Conservation (phyloP, 1,139 yeast genomes). For the Diutina mesorugosa region DNA sequence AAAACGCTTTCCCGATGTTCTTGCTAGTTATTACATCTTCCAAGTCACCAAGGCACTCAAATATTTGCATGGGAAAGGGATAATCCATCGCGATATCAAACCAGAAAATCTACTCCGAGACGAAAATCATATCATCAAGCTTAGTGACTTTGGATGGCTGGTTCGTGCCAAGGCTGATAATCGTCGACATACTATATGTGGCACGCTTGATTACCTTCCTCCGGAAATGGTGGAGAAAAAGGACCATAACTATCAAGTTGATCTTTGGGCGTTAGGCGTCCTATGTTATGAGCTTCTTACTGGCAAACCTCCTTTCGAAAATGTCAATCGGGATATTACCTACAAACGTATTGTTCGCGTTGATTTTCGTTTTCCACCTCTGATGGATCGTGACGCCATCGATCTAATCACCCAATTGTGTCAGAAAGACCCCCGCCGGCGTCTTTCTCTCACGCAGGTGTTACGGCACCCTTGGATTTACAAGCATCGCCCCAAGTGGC, state of each 20-base stretch:
- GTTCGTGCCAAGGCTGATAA: slow-evolving; percentile 24
- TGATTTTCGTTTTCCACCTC: slow-evolving; percentile 62
- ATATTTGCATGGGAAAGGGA: slow-evolving; percentile 64
- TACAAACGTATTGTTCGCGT: slow-evolving; percentile 68
- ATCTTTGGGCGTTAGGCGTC: slow-evolving; percentile 89
- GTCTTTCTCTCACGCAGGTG: slow-evolving; percentile 51
- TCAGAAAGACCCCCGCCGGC: slow-evolving; percentile 53
- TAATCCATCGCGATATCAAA: slow-evolving; percentile 85
- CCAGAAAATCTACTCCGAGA: slow-evolving; percentile 83
- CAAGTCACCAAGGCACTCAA: slow-evolving; percentile 74
- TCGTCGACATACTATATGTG: slow-evolving; percentile 71
- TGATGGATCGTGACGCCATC: slow-evolving; percentile 60
- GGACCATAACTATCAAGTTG: slow-evolving; percentile 70
- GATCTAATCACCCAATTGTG: slow-evolving; percentile 54
- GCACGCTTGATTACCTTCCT: slow-evolving; percentile 86
- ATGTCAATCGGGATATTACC: slow-evolving; percentile 58
- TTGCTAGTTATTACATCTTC: slow-evolving; percentile 67
- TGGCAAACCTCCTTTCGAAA: slow-evolving; percentile 90
- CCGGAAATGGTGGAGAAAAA: slow-evolving; percentile 90
- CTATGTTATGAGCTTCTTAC: slow-evolving; percentile 76
- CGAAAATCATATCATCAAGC: slow-evolving; percentile 57
- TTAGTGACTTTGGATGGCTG: slow-evolving; percentile 97
- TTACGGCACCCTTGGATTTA: slow-evolving; percentile 74
- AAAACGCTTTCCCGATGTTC: slow-evolving; percentile 55
- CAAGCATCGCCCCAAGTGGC: slow-evolving; percentile 42